A percentile compares a stretch with the other conserved stretches of the same genome.
phyloP scores from a whole-genome alignment of 2,329 filamentous ascomycete species.

The Hirsutella rhossiliensis region DNA sequence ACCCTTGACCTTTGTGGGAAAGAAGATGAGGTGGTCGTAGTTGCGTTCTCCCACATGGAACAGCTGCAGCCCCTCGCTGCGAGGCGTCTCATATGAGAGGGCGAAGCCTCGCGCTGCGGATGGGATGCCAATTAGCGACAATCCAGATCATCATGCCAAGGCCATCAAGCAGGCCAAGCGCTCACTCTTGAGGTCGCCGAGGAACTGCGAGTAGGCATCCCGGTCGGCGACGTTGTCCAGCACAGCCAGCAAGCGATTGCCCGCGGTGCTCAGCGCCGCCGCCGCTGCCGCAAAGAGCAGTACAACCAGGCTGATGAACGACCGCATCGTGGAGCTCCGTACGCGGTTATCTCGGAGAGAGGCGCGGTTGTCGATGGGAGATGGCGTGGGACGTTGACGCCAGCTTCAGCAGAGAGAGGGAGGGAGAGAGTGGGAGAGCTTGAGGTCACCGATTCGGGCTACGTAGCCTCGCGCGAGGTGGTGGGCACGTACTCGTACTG shows the following conservation, averaged over 20 bases:
- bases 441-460: background rate
- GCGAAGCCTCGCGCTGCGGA: slow-evolving; percentile 66
- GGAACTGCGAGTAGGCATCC: slow-evolving; percentile 70
- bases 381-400: too few species aligned
- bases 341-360: too few species aligned
- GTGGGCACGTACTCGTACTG: too few species aligned
- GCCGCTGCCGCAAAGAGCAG: slow-evolving; percentile 54
- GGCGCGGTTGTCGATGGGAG: too few species aligned
- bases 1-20: slow-evolving; percentile 89
- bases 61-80: slow-evolving; percentile 63
- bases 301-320: slow-evolving; percentile 57
- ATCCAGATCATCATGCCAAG: background rate
- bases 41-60: slow-evolving; percentile 78
- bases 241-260: slow-evolving; percentile 72
- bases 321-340: slow-evolving; percentile 47
- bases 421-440: background rate
- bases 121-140: slow-evolving; percentile 2
- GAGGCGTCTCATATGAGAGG: slow-evolving; percentile 71
- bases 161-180: too few species aligned
- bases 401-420: background rate
- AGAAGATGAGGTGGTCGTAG: slow-evolving; percentile 83
- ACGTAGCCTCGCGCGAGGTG: slow-evolving; percentile 6
- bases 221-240: slow-evolving; percentile 75
- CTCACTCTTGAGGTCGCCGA: slow-evolving; percentile 59
- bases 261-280: slow-evolving; percentile 67